These are phyloP conservation scores for Fusarium sp. DNA, from an alignment of 2,329 filamentous ascomycete genomes.

Conservation along the genomic window DNA sequence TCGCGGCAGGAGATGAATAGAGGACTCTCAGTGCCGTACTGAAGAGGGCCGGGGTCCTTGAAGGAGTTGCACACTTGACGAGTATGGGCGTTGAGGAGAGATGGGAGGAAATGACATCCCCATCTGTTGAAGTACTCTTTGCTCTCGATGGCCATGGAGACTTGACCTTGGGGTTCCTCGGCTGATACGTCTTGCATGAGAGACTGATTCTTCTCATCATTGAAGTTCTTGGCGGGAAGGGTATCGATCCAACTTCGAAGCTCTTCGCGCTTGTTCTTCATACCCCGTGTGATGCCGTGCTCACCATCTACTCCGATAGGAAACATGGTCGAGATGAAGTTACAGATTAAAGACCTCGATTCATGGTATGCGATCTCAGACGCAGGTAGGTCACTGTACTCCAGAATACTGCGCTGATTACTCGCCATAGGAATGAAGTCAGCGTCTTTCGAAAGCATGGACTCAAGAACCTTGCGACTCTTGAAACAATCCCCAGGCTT, in stretches of 20 bases:
- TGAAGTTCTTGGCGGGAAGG: conserved; percentile 47
- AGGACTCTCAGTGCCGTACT: conserved; percentile 59
- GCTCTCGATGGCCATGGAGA: conserved; percentile 56
- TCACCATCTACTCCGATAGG: conserved; percentile 44
- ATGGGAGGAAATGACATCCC: conserved; percentile 66
- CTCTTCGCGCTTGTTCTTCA: conserved; percentile 21
- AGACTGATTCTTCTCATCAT: conserved; percentile 53
- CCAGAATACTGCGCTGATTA: conserved; percentile 26
- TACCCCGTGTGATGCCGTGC: conserved; percentile 37
- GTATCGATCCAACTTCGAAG: conserved; percentile 45
- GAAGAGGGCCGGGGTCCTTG: conserved; percentile 66
- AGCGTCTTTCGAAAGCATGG: not conserved
- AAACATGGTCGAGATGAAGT: conserved; percentile 57
- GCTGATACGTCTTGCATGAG: conserved; percentile 60
- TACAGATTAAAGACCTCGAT: conserved; percentile 59
- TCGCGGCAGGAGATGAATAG: conserved; percentile 62
- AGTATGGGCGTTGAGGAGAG: conserved; percentile 63
- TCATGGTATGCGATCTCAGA: conserved; percentile 59
- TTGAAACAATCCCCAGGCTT: conserved; percentile 24
- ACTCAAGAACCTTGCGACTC: not conserved
- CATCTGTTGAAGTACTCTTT: conserved; percentile 55
- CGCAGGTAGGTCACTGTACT: conserved; percentile 37
- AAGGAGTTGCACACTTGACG: conserved; percentile 68
- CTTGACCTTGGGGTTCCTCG: conserved; percentile 56
- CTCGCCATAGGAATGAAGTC: not conserved